Percentiles rank a stretch among this genome's conserved stretches.
Evolutionary conservation across 2,329 filamentous ascomycete genomes (phyloP).

Genomic region (Sarocladium oryzae): DNA sequence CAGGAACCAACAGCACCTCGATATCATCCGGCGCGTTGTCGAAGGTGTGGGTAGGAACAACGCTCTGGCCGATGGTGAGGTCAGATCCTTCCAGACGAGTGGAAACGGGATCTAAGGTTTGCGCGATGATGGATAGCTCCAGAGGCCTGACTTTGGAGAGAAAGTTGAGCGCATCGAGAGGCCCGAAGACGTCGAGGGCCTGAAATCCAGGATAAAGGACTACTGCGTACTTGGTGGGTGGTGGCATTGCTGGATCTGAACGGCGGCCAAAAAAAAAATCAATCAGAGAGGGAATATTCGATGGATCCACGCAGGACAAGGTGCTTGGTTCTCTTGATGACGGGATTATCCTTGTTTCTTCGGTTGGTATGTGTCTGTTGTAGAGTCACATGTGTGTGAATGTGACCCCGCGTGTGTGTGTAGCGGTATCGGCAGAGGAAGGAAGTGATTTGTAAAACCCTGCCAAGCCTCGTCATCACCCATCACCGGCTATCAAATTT

Average conservation of each 20-base stretch:
- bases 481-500: no score
- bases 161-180: conserved; percentile 27
- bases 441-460: no score
- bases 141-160: conserved; percentile 19
- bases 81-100: conserved; percentile 13
- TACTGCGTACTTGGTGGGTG: conserved; percentile 23
- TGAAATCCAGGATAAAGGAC: conserved; percentile 30
- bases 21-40: conserved; percentile 25
- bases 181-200: conserved; percentile 34
- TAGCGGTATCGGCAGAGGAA: no score
- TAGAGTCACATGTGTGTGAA: no score
- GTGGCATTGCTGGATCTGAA: conserved; percentile 8
- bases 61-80: conserved; percentile 20
- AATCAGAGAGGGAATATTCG: no score
- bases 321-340: no score
- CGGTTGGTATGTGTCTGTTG: no score
- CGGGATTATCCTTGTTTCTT: no score
- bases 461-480: no score
- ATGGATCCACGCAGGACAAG: no score
- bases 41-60: conserved; percentile 32
- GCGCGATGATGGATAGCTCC: conserved; percentile 21
- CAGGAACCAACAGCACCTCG: conserved; percentile 32
- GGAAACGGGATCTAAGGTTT: conserved; percentile 22
- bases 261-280: no score
- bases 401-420: no score